Evolutionary conservation across 768 basidiomycete genomes (phyloP), one percentile per base, ranked within the genome.

Genomic region (Lactarius vividus): DNA sequence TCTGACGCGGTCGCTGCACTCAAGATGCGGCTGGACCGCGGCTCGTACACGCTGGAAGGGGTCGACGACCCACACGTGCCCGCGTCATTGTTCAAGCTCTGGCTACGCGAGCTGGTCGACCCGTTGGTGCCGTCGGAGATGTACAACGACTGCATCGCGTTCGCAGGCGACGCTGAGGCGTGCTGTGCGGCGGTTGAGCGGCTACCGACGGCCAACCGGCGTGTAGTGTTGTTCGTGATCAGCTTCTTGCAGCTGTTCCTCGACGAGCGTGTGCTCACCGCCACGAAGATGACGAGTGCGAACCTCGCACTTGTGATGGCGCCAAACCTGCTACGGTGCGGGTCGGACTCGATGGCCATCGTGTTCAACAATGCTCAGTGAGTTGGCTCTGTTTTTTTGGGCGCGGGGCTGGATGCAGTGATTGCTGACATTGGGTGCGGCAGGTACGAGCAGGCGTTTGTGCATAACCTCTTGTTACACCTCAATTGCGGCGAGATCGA

Each of bases 321-420:
- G 1, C 94, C 94, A 9, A 96, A 96, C 76, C 75, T 97, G 53
- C 76, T 97, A 54, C 80, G 94, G 62, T 96, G 94, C 73, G 89
- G 82, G 70, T 94, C 92, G 18, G 89, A 94, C 57, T 91, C 87
- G n/a, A 88, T 95, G 83, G 82, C 89, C 8, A 80, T 95, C 11
- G 94, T 95, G 11, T 96, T 94, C 74, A 94, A 91, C 37, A 97
- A 96, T 75, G 85, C 95, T 16, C 89, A 91, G 93, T 94, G 72
- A 77, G 92, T 83, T 13, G 10, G 35, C 35, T 37, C 35, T 37
- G 35, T 37, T 37, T 37, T 37, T 37, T 37, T 37, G 2, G 2
- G 11, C 11, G 35, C 35, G 11, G 35, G 3, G 35, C 35, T 11
- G 35, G 35, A 37, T 13, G 11, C 35, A 3, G 35, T 39, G 49